Evolutionary conservation across 2,329 filamentous ascomycete species (phyloP).

Genomic region (Ceratocystis colombiana): DNA sequence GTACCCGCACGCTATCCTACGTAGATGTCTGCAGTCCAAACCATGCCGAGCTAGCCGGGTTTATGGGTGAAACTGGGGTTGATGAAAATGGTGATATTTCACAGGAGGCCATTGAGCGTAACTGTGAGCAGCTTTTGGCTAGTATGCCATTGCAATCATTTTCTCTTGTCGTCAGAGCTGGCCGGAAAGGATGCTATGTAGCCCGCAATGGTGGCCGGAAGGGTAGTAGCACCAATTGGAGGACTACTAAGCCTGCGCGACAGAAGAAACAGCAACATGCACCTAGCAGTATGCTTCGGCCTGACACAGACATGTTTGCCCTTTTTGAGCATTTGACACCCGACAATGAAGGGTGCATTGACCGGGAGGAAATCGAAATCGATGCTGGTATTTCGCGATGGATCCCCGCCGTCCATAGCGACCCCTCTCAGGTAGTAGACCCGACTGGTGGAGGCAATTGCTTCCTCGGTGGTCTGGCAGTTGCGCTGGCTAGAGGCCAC

Average conservation of each 20-base stretch:
- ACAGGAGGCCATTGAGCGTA: constrained; percentile 44
- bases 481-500: constrained; percentile 51
- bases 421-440: constrained; percentile 57
- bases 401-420: constrained; percentile 65
- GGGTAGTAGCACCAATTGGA: constrained; percentile 31
- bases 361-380: constrained; percentile 49
- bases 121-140: constrained; percentile 52
- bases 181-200: constrained; percentile 61
- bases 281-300: constrained; percentile 41
- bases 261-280: constrained; percentile 2
- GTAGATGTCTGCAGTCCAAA: constrained; percentile 67
- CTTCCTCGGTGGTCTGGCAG: constrained; percentile 57
- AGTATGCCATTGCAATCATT: constrained; percentile 56
- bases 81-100: constrained; percentile 48
- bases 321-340: constrained; percentile 50
- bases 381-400: constrained; percentile 59
- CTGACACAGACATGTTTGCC: constrained; percentile 53
- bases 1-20: constrained; percentile 51
- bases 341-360: constrained; percentile 43
- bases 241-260: constrained; percentile 33
- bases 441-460: constrained; percentile 91
- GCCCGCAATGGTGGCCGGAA: constrained; percentile 48
- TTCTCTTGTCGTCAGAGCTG: constrained; percentile 59
- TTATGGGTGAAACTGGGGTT: constrained; percentile 58
- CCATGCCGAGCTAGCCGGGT: constrained; percentile 73